Conservation (phyloP, 2,329 filamentous ascomycete genomes). For the Ophiosphaerella herpotricha region DNA sequence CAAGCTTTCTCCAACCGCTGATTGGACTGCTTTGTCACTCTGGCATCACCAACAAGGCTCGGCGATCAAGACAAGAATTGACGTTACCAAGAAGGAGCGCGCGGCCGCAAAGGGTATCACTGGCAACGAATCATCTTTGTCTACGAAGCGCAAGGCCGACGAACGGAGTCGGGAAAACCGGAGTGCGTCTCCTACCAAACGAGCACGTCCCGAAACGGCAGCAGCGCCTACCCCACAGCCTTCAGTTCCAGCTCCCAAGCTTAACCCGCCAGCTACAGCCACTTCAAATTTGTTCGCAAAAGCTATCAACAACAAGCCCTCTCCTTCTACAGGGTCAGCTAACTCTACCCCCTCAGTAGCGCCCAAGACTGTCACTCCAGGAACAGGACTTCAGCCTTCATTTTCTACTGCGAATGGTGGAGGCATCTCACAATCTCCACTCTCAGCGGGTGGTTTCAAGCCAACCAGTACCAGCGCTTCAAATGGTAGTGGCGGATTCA, state of each 20-base stretch:
- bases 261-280: slow-evolving; percentile 22
- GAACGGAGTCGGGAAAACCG: slow-evolving; percentile 18
- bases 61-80: slow-evolving; percentile 36
- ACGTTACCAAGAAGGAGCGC: slow-evolving; percentile 33
- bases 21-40: slow-evolving; percentile 37
- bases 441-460: slow-evolving; percentile 20
- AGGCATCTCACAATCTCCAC: slow-evolving; percentile 8
- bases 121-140: slow-evolving; percentile 36
- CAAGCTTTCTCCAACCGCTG: slow-evolving; percentile 26
- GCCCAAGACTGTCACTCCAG: not conserved
- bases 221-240: slow-evolving; percentile 27
- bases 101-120: slow-evolving; percentile 37
- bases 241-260: slow-evolving; percentile 15
- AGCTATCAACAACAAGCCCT: slow-evolving; percentile 26
- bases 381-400: no score
- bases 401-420: slow-evolving; percentile 7
- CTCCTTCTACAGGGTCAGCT: slow-evolving; percentile 13
- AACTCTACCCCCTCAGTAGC: slow-evolving; percentile 3
- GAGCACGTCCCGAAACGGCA: slow-evolving; percentile 22
- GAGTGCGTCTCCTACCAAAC: slow-evolving; percentile 31
- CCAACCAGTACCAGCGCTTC: slow-evolving; percentile 11
- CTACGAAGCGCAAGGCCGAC: slow-evolving; percentile 38
- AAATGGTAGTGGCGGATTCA: slow-evolving; percentile 20
- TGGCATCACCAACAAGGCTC: slow-evolving; percentile 37
- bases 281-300: slow-evolving; percentile 31